phyloP scores from a whole-genome alignment of 2,329 filamentous ascomycete species.

The Davidsoniella australis region DNA sequence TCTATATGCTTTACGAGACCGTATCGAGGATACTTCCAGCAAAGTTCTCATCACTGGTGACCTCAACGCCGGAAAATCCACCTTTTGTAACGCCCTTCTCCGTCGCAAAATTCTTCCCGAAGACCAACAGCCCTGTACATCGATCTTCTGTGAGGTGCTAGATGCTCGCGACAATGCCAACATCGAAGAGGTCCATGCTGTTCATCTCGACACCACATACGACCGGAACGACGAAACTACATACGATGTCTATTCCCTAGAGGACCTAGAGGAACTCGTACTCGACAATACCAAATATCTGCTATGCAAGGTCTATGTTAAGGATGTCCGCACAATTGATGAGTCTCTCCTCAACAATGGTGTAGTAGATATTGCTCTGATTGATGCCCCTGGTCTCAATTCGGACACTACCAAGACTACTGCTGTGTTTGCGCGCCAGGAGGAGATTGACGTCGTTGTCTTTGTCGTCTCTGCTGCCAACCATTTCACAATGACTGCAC shows the following conservation, averaged over 20 bases:
- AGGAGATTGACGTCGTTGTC: constrained; percentile 96
- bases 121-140: constrained; percentile 94
- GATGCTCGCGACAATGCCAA: constrained; percentile 82
- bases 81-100: constrained; percentile 93
- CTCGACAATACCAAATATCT: constrained; percentile 75
- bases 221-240: constrained; percentile 84
- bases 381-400: constrained; percentile 90
- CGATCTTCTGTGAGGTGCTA: constrained; percentile 94
- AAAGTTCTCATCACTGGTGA: constrained; percentile 95
- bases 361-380: constrained; percentile 92
- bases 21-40: constrained; percentile 93
- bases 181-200: constrained; percentile 86
- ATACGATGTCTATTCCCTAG: constrained; percentile 69
- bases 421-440: constrained; percentile 87
- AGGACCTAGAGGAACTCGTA: constrained; percentile 74
- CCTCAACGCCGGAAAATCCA: constrained; percentile 93
- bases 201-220: constrained; percentile 66
- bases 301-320: constrained; percentile 94
- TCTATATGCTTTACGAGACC: constrained; percentile 67
- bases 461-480: constrained; percentile 97
- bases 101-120: constrained; percentile 85
- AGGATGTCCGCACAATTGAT: constrained; percentile 73
- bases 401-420: constrained; percentile 94
- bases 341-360: constrained; percentile 93
- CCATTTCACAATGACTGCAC: constrained; percentile 94